Evolutionary conservation across 2,329 filamentous ascomycete species (phyloP).

Genomic region (Stemphylium vesicarium): DNA sequence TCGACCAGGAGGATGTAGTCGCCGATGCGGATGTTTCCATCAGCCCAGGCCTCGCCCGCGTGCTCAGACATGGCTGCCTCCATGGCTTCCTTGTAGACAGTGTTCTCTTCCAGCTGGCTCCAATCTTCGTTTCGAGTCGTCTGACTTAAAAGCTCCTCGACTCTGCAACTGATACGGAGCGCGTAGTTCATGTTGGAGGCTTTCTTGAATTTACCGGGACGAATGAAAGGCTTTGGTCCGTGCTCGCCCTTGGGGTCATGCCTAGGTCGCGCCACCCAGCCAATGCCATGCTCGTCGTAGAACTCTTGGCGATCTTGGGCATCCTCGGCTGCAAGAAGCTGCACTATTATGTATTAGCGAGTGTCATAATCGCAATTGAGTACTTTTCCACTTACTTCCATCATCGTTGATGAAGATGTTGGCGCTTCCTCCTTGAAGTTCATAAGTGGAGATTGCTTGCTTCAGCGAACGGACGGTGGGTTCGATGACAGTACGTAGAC

Average conservation of each 20-base stretch:
- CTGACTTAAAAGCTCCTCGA: conserved; percentile 64
- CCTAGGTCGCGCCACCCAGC: conserved; percentile 57
- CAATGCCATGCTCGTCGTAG: conserved; percentile 58
- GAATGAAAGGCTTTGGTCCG: conserved; percentile 30
- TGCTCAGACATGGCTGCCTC: conserved; percentile 69
- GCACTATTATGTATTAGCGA: conserved; percentile 49
- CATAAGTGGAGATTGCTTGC: conserved; percentile 63
- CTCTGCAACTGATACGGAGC: conserved; percentile 65
- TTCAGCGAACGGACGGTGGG: conserved; percentile 81
- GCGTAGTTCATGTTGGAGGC: conserved; percentile 79
- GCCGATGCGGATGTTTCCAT: conserved; percentile 83
- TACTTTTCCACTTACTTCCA: conserved; percentile 51
- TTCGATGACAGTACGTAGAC: conserved; percentile 73
- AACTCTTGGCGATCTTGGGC: conserved; percentile 55
- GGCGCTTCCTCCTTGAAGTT: conserved; percentile 66
- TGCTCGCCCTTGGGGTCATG: conserved; percentile 41
- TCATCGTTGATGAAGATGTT: conserved; percentile 74
- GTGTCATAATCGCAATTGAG: too few relatives aligned
- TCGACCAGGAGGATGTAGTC: conserved; percentile 78
- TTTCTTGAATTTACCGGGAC: conserved; percentile 49
- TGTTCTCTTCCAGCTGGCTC: conserved; percentile 45
- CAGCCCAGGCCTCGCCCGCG: conserved; percentile 73
- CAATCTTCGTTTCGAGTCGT: conserved; percentile 31
- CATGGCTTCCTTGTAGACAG: conserved; percentile 49
- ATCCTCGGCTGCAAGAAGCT: conserved; percentile 60